Evolutionary conservation across 768 basidiomycete species (phyloP).

Genomic region (Boletus speciosus): DNA sequence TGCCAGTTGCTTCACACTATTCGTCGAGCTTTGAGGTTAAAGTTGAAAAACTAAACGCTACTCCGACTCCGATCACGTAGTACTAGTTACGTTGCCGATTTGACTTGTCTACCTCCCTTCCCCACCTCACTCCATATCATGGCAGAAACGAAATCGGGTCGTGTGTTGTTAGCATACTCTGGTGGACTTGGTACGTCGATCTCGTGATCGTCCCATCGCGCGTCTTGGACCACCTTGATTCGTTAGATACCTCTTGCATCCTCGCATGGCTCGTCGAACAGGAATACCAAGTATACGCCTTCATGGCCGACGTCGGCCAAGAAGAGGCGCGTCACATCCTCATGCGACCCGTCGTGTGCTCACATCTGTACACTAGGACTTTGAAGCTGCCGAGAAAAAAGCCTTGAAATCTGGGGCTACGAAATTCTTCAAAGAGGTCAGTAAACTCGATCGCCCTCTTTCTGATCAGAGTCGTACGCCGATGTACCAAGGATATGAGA

Average conservation of each 20-base stretch:
- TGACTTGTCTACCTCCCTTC: background rate
- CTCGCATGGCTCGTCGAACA: constrained; percentile 98
- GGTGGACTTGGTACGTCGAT: constrained; percentile 83
- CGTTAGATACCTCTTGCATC: constrained; percentile 93
- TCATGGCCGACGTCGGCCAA: constrained; percentile 95
- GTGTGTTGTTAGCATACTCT: constrained; percentile 96
- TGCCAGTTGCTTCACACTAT: background rate
- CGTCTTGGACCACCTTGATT: constrained; percentile 2
- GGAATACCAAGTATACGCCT: constrained; percentile 95
- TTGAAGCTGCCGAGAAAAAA: constrained; percentile 85
- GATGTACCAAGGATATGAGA: constrained; percentile 68
- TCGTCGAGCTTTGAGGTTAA: background rate
- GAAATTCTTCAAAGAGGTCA: constrained; percentile 85
- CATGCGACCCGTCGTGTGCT: background rate
- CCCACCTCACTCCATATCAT: background rate
- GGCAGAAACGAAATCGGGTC: constrained; percentile 51
- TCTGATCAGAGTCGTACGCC: background rate
- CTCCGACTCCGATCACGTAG: background rate
- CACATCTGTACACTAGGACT: constrained; percentile 57
- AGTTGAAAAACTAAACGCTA: background rate
- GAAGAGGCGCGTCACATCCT: constrained; percentile 57
- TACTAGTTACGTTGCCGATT: background rate
- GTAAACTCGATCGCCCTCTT: constrained; percentile 25
- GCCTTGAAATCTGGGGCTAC: constrained; percentile 90
- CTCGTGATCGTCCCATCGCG: background rate